Evolutionary conservation across 2,329 filamentous ascomycete species (phyloP).

Genomic region (Botrytis paeoniae): DNA sequence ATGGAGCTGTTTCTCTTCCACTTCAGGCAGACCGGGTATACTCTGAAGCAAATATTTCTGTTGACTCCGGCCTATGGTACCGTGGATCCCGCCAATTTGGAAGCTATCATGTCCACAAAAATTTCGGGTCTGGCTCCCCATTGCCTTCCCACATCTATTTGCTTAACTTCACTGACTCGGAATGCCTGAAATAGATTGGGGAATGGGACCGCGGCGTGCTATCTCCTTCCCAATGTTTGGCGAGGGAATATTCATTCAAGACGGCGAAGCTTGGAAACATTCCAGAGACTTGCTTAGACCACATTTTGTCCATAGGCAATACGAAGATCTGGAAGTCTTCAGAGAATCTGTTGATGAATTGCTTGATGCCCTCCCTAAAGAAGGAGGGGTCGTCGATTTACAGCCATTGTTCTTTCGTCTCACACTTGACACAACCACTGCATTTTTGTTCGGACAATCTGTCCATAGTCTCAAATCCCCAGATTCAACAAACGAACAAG

Average conservation of each 20-base stretch:
- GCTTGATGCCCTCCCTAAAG: neutral
- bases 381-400: slow-evolving; percentile 34
- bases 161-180: no score
- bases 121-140: no score
- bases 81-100: neutral
- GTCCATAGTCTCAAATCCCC: neutral
- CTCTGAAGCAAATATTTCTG: neutral
- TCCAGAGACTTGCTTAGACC: slow-evolving; percentile 15
- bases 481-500: neutral
- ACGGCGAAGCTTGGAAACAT: slow-evolving; percentile 17
- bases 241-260: slow-evolving; percentile 19
- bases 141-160: no score
- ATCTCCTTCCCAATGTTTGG: slow-evolving; percentile 9
- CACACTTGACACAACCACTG: slow-evolving; percentile 53
- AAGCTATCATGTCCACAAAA: no score
- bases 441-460: slow-evolving; percentile 53
- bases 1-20: neutral
- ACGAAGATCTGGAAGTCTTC: slow-evolving; percentile 24
- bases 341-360: slow-evolving; percentile 24
- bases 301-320: slow-evolving; percentile 19
- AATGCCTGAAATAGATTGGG: neutral
- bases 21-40: neutral
- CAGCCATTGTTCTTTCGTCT: slow-evolving; percentile 47
- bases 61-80: neutral
- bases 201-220: slow-evolving; percentile 1